Conservation (phyloP, 2,329 filamentous ascomycete species). For the Monilinia aucupariae region DNA sequence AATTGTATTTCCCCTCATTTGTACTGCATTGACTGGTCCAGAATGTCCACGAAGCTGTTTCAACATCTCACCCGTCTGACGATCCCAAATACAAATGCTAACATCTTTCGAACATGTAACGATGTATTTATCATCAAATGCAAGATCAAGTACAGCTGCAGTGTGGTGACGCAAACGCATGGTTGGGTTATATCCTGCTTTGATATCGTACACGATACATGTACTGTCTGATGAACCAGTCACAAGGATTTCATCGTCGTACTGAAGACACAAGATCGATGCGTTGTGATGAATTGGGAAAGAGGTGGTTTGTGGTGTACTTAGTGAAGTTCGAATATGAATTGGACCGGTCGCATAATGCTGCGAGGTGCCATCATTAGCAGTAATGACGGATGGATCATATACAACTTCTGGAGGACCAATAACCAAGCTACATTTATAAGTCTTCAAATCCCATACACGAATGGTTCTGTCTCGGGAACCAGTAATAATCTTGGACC, state of each 20-base stretch:
- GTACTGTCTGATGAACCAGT: conserved; percentile 90
- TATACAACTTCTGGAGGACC: conserved; percentile 65
- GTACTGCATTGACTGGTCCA: conserved; percentile 93
- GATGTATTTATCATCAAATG: conserved; percentile 86
- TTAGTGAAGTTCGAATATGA: conserved; percentile 38
- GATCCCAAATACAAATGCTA: conserved; percentile 91
- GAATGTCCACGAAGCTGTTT: conserved; percentile 79
- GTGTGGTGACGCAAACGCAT: conserved; percentile 72
- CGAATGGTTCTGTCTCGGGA: conserved; percentile 93
- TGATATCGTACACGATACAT: conserved; percentile 86
- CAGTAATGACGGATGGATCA: conserved; percentile 46
- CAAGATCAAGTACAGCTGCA: conserved; percentile 87
- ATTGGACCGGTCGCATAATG: conserved; percentile 50
- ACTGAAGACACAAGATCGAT: conserved; percentile 91
- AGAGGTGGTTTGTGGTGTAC: conserved; percentile 50
- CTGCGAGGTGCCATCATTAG: conserved; percentile 45
- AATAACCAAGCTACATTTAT: conserved; percentile 79
- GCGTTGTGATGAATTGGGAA: conserved; percentile 73
- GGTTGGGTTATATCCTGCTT: conserved; percentile 71
- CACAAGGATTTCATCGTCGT: conserved; percentile 86
- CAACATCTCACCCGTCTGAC: conserved; percentile 67
- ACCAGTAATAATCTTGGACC: conserved; percentile 91
- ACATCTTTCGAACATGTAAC: conserved; percentile 96
- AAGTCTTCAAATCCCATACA: conserved; percentile 90
- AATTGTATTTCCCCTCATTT: conserved; percentile 86